phyloP scores from a whole-genome alignment of 1,139 yeast species.

The Saccharomyces uvarum region DNA sequence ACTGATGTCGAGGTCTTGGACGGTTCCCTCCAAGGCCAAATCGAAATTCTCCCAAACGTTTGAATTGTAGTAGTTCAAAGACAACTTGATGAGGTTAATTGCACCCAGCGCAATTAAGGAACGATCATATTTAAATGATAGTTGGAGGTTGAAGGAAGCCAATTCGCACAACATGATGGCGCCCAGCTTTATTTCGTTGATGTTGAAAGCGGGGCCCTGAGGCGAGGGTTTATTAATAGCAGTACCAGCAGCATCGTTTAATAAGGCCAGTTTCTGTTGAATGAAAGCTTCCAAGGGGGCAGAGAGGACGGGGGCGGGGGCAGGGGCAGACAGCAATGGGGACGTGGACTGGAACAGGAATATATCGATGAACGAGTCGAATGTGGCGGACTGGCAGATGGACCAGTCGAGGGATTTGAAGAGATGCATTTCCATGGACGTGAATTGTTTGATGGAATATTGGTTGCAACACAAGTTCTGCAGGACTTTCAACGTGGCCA shows the following conservation, averaged over 20 bases:
- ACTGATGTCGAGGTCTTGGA: constrained; percentile 3
- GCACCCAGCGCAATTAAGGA: constrained; percentile 54
- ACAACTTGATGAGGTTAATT: constrained; percentile 28
- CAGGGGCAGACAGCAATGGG: background rate
- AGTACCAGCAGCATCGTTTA: constrained; percentile 4
- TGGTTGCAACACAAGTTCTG: constrained; percentile 50
- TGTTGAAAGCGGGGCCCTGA: constrained; percentile 15
- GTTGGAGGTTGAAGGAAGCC: constrained; percentile 53
- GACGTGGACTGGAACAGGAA: constrained; percentile 28
- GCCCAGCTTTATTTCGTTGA: constrained; percentile 46
- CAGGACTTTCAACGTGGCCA: constrained; percentile 48
- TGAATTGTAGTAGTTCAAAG: constrained; percentile 16
- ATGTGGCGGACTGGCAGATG: constrained; percentile 40
- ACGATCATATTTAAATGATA: constrained; percentile 48
- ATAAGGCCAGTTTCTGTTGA: constrained; percentile 1
- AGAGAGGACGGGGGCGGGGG: background rate
- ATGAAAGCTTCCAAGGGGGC: constrained; percentile 1
- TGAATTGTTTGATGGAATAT: constrained; percentile 50
- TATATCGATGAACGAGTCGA: constrained; percentile 55
- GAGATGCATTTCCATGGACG: constrained; percentile 63
- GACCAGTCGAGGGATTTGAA: constrained; percentile 36
- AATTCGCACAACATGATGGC: constrained; percentile 59
- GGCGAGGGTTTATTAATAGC: constrained; percentile 5
- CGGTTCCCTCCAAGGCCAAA: constrained; percentile 9
- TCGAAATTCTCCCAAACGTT: constrained; percentile 19